Evolutionary conservation across 768 basidiomycete species (phyloP).

Genomic region (Boletus eberwhitei): DNA sequence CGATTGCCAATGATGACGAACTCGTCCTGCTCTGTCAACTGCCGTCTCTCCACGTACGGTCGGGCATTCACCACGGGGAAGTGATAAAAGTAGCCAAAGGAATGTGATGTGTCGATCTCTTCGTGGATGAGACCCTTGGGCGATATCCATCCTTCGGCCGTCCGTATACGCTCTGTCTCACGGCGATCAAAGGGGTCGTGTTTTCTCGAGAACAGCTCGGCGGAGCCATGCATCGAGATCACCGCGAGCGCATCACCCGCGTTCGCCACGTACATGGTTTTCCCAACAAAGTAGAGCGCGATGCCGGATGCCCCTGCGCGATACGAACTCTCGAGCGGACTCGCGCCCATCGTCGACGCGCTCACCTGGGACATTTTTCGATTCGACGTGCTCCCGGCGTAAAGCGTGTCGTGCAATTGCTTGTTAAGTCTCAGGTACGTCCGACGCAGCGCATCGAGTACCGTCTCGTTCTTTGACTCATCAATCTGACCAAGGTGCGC

Average conservation of each 20-base stretch:
- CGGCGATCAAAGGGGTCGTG: conserved; percentile 88
- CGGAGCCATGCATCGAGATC: conserved; percentile 71
- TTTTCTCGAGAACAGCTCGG: conserved; percentile 67
- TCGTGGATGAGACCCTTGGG: conserved; percentile 89
- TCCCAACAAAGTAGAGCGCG: conserved; percentile 78
- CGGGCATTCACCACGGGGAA: conserved; percentile 88
- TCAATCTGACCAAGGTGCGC: conserved; percentile 49
- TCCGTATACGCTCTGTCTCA: conserved; percentile 84
- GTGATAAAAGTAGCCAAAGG: conserved; percentile 90
- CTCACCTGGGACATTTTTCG: conserved; percentile 78
- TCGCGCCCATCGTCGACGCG: conserved; percentile 34
- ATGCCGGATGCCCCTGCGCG: conserved; percentile 80
- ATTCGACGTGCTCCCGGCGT: conserved; percentile 35
- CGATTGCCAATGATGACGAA: conserved; percentile 94
- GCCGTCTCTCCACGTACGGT: conserved; percentile 69
- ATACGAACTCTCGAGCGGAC: conserved; percentile 45
- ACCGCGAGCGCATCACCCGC: conserved; percentile 87
- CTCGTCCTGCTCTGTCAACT: conserved; percentile 82
- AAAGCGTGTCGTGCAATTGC: conserved; percentile 66
- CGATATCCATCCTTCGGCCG: conserved; percentile 93
- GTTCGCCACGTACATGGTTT: conserved; percentile 86
- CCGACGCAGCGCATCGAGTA: conserved; percentile 77
- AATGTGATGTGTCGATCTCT: conserved; percentile 85
- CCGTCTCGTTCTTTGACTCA: conserved; percentile 43
- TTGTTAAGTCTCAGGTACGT: conserved; percentile 88